Base-by-base conservation (phyloP, 345 rosid species). In the Sonneratia alba region DNA sequence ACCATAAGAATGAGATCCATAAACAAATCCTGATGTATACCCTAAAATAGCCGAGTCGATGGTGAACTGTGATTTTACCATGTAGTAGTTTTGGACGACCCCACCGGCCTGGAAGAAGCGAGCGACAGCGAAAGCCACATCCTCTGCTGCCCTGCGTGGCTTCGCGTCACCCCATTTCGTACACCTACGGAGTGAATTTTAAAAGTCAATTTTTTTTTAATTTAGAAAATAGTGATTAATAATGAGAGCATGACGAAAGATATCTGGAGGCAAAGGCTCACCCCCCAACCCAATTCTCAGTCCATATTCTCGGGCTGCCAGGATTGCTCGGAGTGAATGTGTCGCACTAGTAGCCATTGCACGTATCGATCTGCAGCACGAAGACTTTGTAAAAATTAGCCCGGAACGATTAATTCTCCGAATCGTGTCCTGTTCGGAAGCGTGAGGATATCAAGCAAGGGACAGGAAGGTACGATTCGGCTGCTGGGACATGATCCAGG, bases 401-500 rank as follows among this genome's bases (percentile, higher is more conserved):
- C 62, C 21, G 19, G 16, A 37, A 71, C 19, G 15, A 13, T 4
- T 36, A 37, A 48, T 10, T 16, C 7, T 8, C 3, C 11, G 11
- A 71, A 36, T n/a, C 9, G 16, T 4, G 24, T 71, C 6, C 16
- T n/a, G 32, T 27, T 7, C 19, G 18, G 42, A 68, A 19, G 18
- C 4, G 8, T 9, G 8, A 21, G 34, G 36, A 65, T 48, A 65
- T 51, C 43, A 65, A 62, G 37, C 4, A 55, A 36, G 38, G 37
- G 21, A 21, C 49, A 8, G 43, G 59, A 9, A 70, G 14, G 18
- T 84, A 95, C 97, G 81, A 90, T 88, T 91, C 48, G 64, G 79
- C 74, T 92, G 96, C 86, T 92, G 88, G 87, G 98, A 90, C 98
- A 95, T 90, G 64, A 87, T 75, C 99, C 99, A 95, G 40, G 99